Base-by-base conservation (phyloP, 331 rosid species). In the Ulmus americana region DNA sequence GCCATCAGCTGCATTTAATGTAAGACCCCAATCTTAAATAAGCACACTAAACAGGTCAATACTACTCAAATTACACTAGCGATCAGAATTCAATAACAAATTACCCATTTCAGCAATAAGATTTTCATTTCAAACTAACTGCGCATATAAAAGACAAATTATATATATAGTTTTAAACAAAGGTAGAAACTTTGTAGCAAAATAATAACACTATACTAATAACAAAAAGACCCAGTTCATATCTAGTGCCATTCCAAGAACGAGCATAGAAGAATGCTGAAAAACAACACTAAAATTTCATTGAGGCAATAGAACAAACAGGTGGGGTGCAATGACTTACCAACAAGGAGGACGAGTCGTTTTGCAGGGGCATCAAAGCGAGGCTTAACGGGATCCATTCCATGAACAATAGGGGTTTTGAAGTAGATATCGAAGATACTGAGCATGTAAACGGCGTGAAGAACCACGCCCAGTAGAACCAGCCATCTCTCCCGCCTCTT, bases 381-480 rank as follows among this genome's bases (percentile, higher is more conserved):
- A 39, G 97, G 97, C 5, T 74, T 52, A 62, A 90, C 90, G 10
- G 60, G 90, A 77, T 87, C 84, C 53, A 90, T 72, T 70, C 97
- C 97, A 43, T 65, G 95, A 7, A 90, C 97, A 68, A 90, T 80
- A 71, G 97, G 97, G 18, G 81, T 69, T 76, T 90, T 90, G 82
- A 90, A 90, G 74, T 90, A 87, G 39, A 90, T 90, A 55, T 90
- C 97, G 74, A 90, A 87, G 73, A 90, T 90, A 76, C 97, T 90
- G 65, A 90, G 88, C 95, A 90, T 85, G 59, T 85, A 90, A 55
- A 90, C 82, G 45, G 97, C 95, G 69, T 90, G 97, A 18, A 90
- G 95, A 52, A 82, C 69, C 6, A 90, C 79, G 15, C 97, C 97
- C 4, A 90, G 60, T n/a, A 66, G 76, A 14, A 90, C 97, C 50